Conservation (phyloP, 306 rosid genomes). For the Quercus suber region DNA sequence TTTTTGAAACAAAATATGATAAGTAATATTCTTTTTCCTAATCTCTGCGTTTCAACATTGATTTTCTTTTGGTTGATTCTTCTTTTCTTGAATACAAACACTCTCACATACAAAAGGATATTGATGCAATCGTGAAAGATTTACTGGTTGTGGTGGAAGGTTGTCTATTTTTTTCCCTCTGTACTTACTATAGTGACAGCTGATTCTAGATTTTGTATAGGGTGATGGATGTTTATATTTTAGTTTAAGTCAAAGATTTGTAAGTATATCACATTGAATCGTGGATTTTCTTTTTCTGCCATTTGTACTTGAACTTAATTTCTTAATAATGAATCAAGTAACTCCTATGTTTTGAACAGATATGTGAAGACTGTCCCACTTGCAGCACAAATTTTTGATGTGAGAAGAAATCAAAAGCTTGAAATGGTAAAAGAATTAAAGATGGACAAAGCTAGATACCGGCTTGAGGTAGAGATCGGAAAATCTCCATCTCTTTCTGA, state of each 20-base stretch:
- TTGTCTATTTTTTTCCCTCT: background rate
- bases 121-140: no score
- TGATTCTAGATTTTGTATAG: background rate
- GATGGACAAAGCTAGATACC: slow-evolving; percentile 59
- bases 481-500: slow-evolving; percentile 94
- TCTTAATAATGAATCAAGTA: background rate
- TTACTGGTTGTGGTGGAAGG: background rate
- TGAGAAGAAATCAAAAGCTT: slow-evolving; percentile 87
- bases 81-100: background rate
- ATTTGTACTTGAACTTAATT: slow-evolving; percentile 1
- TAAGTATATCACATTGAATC: background rate
- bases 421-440: slow-evolving; percentile 70
- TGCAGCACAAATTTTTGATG: slow-evolving; percentile 90
- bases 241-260: background rate
- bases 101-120: background rate
- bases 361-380: slow-evolving; percentile 94
- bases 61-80: background rate
- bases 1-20: background rate
- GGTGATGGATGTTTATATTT: background rate
- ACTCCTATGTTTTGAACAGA: slow-evolving; percentile 41
- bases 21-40: slow-evolving; percentile 1
- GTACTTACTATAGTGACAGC: background rate
- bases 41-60: background rate
- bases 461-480: slow-evolving; percentile 89
- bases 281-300: background rate